phyloP scores from a whole-genome alignment of 2,329 filamentous ascomycete genomes.

The Pyrenochaeta sp. region DNA sequence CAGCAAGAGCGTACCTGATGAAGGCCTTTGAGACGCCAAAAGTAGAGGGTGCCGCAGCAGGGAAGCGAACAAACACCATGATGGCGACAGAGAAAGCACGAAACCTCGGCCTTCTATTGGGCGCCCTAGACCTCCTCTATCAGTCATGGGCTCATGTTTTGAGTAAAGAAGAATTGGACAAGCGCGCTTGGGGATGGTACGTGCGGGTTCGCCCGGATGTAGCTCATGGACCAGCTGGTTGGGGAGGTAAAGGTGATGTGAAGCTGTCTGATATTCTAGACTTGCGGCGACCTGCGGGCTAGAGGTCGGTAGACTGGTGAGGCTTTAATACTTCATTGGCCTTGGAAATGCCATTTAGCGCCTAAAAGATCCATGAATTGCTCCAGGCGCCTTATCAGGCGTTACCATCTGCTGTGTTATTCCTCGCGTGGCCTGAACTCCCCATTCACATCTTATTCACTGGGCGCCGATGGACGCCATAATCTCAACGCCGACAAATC shows the following conservation, averaged over 20 bases:
- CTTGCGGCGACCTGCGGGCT: constrained; percentile 26
- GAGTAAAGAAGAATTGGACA: constrained; percentile 72
- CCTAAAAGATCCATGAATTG: neutral
- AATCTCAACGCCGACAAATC: neutral
- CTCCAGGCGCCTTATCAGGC: neutral
- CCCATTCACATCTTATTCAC: too few relatives aligned
- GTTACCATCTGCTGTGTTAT: neutral
- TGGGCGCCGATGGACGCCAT: neutral
- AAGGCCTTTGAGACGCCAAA: constrained; percentile 66
- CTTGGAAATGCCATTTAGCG: neutral
- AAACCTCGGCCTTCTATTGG: constrained; percentile 74
- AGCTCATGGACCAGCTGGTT: constrained; percentile 75
- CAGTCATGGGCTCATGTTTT: constrained; percentile 77
- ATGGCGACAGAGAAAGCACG: constrained; percentile 70
- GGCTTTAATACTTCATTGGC: neutral
- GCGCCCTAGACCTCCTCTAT: constrained; percentile 75
- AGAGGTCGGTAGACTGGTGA: neutral
- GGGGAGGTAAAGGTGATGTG: constrained; percentile 81
- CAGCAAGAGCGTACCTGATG: constrained; percentile 67
- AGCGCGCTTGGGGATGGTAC: constrained; percentile 84
- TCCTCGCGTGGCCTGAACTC: too few relatives aligned
- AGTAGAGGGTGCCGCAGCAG: constrained; percentile 25
- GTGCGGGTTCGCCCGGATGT: constrained; percentile 78
- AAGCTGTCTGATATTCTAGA: constrained; percentile 68
- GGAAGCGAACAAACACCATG: constrained; percentile 59